phyloP scores from a whole-genome alignment of 495 filamentous ascomycete genomes.

The Hypoxylon crocopeplum region DNA sequence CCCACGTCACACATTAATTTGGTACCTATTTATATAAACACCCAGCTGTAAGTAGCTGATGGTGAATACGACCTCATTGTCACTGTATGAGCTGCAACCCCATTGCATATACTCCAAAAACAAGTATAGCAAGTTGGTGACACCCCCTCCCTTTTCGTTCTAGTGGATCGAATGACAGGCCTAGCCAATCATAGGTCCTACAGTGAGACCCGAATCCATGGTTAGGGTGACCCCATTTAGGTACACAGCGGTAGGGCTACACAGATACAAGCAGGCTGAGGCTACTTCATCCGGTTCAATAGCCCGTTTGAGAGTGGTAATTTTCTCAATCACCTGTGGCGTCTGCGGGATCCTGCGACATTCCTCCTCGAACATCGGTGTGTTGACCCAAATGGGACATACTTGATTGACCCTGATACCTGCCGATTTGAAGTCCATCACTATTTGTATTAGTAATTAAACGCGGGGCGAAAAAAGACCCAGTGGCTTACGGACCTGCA shows the following conservation, averaged over 20 bases:
- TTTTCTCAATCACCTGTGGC: slow-evolving; percentile 4
- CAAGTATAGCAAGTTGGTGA: too few species aligned
- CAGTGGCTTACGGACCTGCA: slow-evolving; percentile 13
- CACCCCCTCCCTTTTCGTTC: too few species aligned
- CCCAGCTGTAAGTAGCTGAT: too few species aligned
- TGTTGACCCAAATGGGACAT: slow-evolving; percentile 47
- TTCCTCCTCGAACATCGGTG: slow-evolving; percentile 49
- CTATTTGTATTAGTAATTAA: slow-evolving; percentile 10
- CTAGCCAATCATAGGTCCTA: slow-evolving; percentile 32
- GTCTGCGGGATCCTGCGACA: slow-evolving; percentile 16
- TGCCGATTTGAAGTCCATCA: slow-evolving; percentile 24
- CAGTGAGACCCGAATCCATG: slow-evolving; percentile 19
- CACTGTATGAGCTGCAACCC: too few species aligned
- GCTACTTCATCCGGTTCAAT: slow-evolving; percentile 34
- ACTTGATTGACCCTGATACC: slow-evolving; percentile 37
- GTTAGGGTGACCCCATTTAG: slow-evolving; percentile 17
- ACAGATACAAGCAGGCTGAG: slow-evolving; percentile 30
- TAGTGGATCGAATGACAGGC: background rate
- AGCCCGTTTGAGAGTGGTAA: slow-evolving; percentile 7
- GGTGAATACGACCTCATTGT: too few species aligned
- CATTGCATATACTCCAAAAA: too few species aligned
- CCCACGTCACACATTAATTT: too few species aligned
- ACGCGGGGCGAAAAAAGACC: background rate
- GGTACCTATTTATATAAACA: too few species aligned
- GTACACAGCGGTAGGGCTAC: slow-evolving; percentile 20